Conservation (phyloP, 2,329 filamentous ascomycete genomes). For the Microdochium paspali region DNA sequence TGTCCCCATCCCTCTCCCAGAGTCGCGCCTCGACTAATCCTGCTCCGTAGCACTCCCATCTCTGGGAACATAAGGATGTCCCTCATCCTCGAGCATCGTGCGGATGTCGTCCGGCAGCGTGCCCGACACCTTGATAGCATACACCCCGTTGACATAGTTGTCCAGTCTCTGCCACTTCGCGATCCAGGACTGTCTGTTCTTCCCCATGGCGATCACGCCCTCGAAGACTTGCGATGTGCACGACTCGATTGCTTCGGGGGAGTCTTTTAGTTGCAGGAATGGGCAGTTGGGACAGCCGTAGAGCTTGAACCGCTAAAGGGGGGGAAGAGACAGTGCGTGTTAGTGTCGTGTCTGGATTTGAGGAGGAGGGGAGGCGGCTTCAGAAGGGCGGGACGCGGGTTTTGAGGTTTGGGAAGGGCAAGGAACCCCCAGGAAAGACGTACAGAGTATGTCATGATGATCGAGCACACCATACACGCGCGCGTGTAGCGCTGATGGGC, state of each 20-base stretch:
- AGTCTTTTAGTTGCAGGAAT: slow-evolving; percentile 74
- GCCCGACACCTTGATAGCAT: slow-evolving; percentile 90
- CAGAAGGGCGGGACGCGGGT: too few species aligned
- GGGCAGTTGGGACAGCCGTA: slow-evolving; percentile 96
- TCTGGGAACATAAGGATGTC: slow-evolving; percentile 52
- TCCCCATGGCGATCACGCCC: slow-evolving; percentile 74
- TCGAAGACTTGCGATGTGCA: slow-evolving; percentile 97
- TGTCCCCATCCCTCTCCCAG: neutral
- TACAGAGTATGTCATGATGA: slow-evolving; percentile 76
- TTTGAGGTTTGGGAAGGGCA: slow-evolving; percentile 5
- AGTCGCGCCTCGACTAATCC: neutral
- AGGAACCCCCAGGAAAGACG: slow-evolving; percentile 21
- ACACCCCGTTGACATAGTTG: slow-evolving; percentile 78
- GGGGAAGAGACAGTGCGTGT: neutral
- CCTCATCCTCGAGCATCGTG: slow-evolving; percentile 51
- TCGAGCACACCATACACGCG: slow-evolving; percentile 97
- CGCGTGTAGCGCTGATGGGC: slow-evolving; percentile 77
- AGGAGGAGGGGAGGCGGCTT: slow-evolving; percentile 5
- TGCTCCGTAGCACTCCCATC: neutral
- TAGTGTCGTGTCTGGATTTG: neutral
- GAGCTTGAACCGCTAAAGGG: slow-evolving; percentile 64
- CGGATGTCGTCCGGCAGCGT: slow-evolving; percentile 60
- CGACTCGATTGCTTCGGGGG: slow-evolving; percentile 73
- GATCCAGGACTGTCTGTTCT: slow-evolving; percentile 84
- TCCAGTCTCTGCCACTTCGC: slow-evolving; percentile 94